These are phyloP conservation scores for Aspergillus felis DNA, from an alignment of 2,329 filamentous ascomycete genomes.

Conservation along the genomic window DNA sequence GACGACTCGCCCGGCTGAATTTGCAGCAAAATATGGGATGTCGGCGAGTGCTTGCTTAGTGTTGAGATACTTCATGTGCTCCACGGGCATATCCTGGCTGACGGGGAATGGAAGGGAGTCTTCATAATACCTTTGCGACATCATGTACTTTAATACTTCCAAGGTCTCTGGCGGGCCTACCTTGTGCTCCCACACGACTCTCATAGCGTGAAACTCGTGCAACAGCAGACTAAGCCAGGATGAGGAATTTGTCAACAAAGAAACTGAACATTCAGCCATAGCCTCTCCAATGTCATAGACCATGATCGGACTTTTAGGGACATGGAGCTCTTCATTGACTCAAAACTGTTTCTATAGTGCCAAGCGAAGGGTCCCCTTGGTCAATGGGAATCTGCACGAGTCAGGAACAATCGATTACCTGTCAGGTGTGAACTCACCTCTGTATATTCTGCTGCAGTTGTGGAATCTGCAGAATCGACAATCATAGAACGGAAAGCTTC, in stretches of 20 bases:
- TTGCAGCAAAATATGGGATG: slow-evolving; percentile 42
- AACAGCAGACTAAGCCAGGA: slow-evolving; percentile 15
- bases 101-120: slow-evolving; percentile 38
- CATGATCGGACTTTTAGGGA: slow-evolving; percentile 51
- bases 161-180: slow-evolving; percentile 16
- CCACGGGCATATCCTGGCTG: slow-evolving; percentile 31
- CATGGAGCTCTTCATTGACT: slow-evolving; percentile 52
- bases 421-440: slow-evolving; percentile 5
- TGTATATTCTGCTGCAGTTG: slow-evolving; percentile 13
- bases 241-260: slow-evolving; percentile 26
- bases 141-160: slow-evolving; percentile 2
- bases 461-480: background rate
- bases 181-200: slow-evolving; percentile 44
- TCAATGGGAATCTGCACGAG: slow-evolving; percentile 28
- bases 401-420: background rate
- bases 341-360: slow-evolving; percentile 55
- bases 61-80: slow-evolving; percentile 41
- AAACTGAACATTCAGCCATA: slow-evolving; percentile 36
- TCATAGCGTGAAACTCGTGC: slow-evolving; percentile 35
- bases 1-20: slow-evolving; percentile 29
- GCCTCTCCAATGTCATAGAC: slow-evolving; percentile 49
- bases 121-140: slow-evolving; percentile 38
- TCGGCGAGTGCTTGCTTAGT: slow-evolving; percentile 44
- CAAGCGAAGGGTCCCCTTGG: slow-evolving; percentile 33
- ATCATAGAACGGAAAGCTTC: slow-evolving; percentile 11